Evolutionary conservation across 257 asterid genomes (phyloP).

Genomic region (Petunia secreta): DNA sequence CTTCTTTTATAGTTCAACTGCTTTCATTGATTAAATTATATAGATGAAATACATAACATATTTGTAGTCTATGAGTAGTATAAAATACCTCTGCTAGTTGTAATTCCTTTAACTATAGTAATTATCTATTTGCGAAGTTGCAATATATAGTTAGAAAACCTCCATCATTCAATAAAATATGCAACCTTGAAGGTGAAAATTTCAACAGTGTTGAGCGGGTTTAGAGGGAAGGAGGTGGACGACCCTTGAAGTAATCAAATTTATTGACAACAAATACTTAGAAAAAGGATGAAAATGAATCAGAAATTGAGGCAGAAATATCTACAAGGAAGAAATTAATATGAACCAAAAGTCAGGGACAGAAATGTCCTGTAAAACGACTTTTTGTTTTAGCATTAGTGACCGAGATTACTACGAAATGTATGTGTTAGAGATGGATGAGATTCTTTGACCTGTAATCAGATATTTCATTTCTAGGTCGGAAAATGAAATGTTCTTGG

Average conservation of each 20-base stretch:
- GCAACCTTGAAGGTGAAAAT: background rate
- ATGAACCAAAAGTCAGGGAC: background rate
- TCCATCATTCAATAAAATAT: background rate
- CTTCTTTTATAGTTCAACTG: background rate
- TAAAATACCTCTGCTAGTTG: constrained; percentile 34
- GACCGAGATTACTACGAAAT: background rate
- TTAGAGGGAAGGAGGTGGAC: background rate
- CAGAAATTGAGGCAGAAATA: too few relatives aligned
- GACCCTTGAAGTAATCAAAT: background rate
- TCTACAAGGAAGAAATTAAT: background rate
- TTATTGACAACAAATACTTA: background rate
- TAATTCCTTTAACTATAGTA: constrained; percentile 40
- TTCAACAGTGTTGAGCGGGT: background rate
- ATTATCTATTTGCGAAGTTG: constrained; percentile 32
- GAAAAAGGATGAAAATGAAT: background rate
- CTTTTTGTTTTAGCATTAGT: background rate
- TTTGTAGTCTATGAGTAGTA: constrained; percentile 27
- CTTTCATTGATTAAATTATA: constrained; percentile 14
- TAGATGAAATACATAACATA: constrained; percentile 21
- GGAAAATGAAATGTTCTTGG: too few relatives aligned
- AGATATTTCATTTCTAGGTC: too few relatives aligned
- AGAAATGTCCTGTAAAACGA: background rate
- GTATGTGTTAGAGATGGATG: too few relatives aligned
- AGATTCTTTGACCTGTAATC: too few relatives aligned
- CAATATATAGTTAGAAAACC: constrained; percentile 9